Base-by-base conservation (phyloP, 306 rosid species). In the Dryas alaskensis region DNA sequence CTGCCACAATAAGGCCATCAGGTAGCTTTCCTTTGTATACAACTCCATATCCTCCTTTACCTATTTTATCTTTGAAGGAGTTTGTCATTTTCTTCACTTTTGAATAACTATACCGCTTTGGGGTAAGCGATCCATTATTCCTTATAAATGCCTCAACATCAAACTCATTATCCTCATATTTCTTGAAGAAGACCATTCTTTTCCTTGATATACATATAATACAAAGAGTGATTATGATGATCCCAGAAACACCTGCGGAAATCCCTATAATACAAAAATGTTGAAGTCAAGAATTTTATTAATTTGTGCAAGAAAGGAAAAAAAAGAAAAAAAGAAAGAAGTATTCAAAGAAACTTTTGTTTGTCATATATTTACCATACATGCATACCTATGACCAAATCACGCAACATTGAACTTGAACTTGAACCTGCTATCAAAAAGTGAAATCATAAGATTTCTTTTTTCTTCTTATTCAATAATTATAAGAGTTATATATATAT, bases 1-100 rank as follows among this genome's bases (percentile, higher is more conserved):
- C 83, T 0, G 83, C 88, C 14, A 79, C 86, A 10, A 22, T 63
- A 74, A 40, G 76, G 10, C 83, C 83, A 72, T 86, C 72, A 0
- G 48, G 12, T 68, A 83, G 58, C 7, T 0, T 69, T n/a, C 81
- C 86, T 73, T 78, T 83, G 47, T 80, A 83, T 0, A 86, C 87
- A 14, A 48, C n/a, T 4, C 90, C 87, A 63, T 53, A 86, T 46
- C 83, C 90, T 50, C 86, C 89, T 67, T 80, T 50, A 0, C 84
- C 89, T 13, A 82, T 8, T 63, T 63, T 73, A 14, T 74, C 4
- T 7, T 1, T 13, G 16, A 85, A 85, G n/a, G 70, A 65, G 2
- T 63, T 82, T 72, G 89, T 80, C 43, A 85, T 62, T 22, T 17
- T 74, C 69, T 80, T 78, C 11, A 72, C 60, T n/a, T 54, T 46